Conservation (phyloP, 2,329 filamentous ascomycete genomes). For the Colletotrichum navitas region DNA sequence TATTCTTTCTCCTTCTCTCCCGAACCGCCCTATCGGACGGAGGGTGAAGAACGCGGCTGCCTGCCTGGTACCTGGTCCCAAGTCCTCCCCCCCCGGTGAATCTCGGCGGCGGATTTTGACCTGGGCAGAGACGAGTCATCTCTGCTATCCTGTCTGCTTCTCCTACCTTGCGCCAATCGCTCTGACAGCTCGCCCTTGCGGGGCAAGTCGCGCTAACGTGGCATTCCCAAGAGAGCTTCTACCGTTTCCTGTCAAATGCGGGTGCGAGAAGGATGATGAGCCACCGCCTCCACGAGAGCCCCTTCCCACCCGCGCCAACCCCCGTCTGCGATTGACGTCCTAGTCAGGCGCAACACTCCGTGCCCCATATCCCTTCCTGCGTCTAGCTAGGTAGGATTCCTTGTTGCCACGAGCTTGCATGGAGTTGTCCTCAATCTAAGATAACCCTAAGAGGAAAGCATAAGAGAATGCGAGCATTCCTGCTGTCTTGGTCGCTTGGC, state of each 20-base stretch:
- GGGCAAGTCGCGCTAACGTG: not conserved
- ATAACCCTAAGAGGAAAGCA: not conserved
- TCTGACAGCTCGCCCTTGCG: not conserved
- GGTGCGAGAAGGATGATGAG: not conserved
- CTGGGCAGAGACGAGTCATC: not conserved
- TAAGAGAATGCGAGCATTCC: constrained; percentile 24
- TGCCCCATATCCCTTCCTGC: not conserved
- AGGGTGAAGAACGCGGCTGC: not conserved
- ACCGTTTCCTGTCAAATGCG: constrained; percentile 2
- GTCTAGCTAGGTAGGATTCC: not conserved
- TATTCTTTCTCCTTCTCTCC: not conserved
- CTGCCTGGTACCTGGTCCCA: not conserved
- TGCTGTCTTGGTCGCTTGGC: not conserved
- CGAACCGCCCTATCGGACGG: not conserved
- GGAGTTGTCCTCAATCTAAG: not conserved
- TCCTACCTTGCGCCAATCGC: not conserved
- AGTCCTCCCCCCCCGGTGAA: not conserved
- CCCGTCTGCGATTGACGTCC: not conserved
- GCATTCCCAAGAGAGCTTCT: not conserved
- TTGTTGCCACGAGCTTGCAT: not conserved
- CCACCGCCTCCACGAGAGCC: not conserved
- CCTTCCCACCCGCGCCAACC: not conserved
- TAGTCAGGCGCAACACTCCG: not conserved
- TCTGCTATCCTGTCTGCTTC: not conserved
- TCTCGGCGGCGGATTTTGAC: no score